Evolutionary conservation across 202 grass and related monocot species (phyloP), one percentile per base, ranked within the genome.

Genomic region (Saccharum hybrid): DNA sequence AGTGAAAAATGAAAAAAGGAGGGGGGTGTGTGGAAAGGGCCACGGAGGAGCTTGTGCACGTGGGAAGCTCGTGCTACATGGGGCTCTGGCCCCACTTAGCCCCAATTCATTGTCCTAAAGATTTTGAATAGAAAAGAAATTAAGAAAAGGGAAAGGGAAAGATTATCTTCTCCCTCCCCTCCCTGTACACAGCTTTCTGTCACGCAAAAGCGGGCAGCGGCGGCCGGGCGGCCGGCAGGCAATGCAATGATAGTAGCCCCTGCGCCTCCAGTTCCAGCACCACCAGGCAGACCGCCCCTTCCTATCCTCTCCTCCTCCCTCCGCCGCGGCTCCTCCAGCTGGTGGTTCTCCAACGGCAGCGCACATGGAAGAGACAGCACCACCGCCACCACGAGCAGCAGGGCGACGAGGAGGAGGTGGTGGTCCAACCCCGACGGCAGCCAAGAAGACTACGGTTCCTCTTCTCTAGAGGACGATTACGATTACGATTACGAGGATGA

Each of bases 381-480:
- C 48, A 21, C 72, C 48, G 71, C 71, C 28, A 46, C 12, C 33
- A 70, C 64, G 66, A 60, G 52, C 36, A 22, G 77, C 70, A 77
- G 54, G 37, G 56, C 56, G 74, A 39, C 56, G 26, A 63, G 80
- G 36, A 77, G 83, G 31, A 48, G 42, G 66, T 85, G 83, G 83
- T 85, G 74, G 74, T 77, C 74, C 64, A 74, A 84, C 74, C 19
- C 30, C 63, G 63, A 82, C 15, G 38, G 19, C 5, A 2, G 8
- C 37, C 15, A 61, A 40, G 7, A 70, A 12, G 80, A 82, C n/a
- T 62, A 57, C 9, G 36, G 36, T 2, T 40, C 57, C n/a, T 76
- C 34, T 57, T 75, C 52, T 10, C 1, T 42, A 19, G 66, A 71
- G 65, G 77, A 80, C 4, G 40, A 30, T 3, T 48, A 49, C 23